Evolutionary conservation across 176 grass and related monocot species (phyloP).

Genomic region (Aegilops longissima): DNA sequence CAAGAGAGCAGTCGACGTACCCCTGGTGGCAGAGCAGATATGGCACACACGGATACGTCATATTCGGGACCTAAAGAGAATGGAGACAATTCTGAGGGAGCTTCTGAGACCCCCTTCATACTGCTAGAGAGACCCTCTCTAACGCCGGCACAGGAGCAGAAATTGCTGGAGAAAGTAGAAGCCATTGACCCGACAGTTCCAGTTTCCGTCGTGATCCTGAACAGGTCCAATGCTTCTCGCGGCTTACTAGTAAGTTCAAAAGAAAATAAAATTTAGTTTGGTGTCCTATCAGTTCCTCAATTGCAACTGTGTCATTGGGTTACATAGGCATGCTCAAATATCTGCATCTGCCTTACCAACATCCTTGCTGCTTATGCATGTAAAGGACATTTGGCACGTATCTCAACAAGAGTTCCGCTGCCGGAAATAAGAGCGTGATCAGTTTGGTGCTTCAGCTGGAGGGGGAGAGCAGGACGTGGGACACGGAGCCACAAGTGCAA

Average conservation of each 20-base stretch:
- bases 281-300: not conserved
- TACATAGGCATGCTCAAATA: too few relatives aligned
- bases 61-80: not conserved
- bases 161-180: slow-evolving; percentile 20
- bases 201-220: slow-evolving; percentile 27
- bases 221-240: not conserved
- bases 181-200: not conserved
- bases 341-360: not conserved
- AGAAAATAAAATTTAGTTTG: too few relatives aligned
- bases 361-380: not conserved
- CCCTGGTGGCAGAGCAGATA: not conserved
- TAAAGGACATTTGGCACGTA: too few relatives aligned
- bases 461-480: not conserved
- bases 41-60: too few relatives aligned
- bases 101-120: not conserved
- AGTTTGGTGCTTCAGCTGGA: not conserved
- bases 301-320: not conserved
- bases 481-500: too few relatives aligned
- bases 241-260: not conserved
- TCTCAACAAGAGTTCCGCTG: too few relatives aligned
- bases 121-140: not conserved
- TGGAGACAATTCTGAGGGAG: not conserved
- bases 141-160: slow-evolving; percentile 30
- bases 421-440: not conserved
- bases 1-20: not conserved